phyloP scores from a whole-genome alignment of 2,329 filamentous ascomycete species.

The Aspergillus sojae region DNA sequence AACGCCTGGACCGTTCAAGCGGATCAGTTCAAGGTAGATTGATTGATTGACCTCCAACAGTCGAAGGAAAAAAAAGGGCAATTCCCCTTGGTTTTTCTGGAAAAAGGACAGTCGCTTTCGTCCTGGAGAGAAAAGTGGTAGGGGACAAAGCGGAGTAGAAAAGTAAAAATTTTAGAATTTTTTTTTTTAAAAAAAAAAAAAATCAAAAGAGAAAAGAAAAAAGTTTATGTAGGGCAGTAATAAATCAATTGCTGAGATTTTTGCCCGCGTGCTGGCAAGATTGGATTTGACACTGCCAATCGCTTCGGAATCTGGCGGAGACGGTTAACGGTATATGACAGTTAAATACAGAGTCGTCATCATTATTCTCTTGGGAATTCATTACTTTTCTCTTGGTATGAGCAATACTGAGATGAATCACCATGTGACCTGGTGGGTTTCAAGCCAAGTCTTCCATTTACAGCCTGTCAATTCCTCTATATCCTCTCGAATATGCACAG shows the following conservation, averaged over 20 bases:
- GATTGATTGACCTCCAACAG: neutral
- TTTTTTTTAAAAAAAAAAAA: too few species aligned
- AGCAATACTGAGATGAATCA: neutral
- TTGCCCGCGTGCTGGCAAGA: neutral
- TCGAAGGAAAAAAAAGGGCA: neutral
- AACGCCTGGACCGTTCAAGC: conserved; percentile 2
- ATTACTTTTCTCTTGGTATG: neutral
- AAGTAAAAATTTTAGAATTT: neutral
- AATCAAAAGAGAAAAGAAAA: neutral
- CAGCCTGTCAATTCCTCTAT: neutral
- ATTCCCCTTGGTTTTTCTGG: neutral
- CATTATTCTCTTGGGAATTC: neutral
- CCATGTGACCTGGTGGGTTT: neutral
- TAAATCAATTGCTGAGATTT: neutral
- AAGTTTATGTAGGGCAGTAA: conserved; percentile 4
- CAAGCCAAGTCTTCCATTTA: neutral
- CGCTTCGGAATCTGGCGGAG: neutral
- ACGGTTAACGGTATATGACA: neutral
- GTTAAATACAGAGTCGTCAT: neutral
- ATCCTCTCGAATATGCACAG: neutral
- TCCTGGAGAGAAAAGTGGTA: neutral
- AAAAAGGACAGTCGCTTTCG: neutral
- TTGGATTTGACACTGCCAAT: neutral
- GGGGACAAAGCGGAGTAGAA: neutral
- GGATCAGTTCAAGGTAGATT: neutral